These are phyloP conservation scores for Metschnikowia cubensis DNA, from an alignment of 805 yeast species.

Conservation along the genomic window DNA sequence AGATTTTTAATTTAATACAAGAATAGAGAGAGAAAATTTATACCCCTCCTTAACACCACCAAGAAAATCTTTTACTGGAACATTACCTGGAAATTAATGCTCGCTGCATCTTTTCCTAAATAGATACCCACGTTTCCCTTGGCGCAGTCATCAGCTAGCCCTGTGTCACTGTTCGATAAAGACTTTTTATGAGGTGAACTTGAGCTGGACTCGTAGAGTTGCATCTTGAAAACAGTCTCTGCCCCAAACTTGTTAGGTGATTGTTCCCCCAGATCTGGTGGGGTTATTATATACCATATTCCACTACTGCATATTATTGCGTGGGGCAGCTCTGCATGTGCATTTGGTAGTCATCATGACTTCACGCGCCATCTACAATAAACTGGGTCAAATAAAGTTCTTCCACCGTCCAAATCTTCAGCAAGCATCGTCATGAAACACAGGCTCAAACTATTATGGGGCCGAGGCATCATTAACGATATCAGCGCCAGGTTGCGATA, in stretches of 20 bases:
- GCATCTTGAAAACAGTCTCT: not conserved
- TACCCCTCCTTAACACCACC: not conserved
- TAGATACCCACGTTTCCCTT: not conserved
- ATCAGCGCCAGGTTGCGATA: constrained; percentile 53
- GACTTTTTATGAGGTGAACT: not conserved
- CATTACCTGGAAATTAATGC: not conserved
- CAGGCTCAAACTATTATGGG: constrained; percentile 16
- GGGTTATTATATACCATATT: not conserved
- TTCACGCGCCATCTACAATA: not conserved
- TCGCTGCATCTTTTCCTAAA: not conserved
- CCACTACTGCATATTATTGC: not conserved
- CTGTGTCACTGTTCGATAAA: not conserved
- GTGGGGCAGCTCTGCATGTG: not conserved
- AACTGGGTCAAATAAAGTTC: not conserved
- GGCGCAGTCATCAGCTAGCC: not conserved
- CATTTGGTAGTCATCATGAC: not conserved
- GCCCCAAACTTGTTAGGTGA: not conserved
- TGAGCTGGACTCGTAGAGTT: not conserved
- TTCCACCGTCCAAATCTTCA: not conserved
- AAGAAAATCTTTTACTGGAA: not conserved
- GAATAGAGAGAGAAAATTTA: not conserved
- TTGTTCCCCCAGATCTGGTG: not conserved
- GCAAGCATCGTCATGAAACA: not conserved
- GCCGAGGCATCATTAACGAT: constrained; percentile 54
- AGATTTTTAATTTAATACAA: not conserved